Evolutionary conservation across 352 stramenopile species (phyloP), one percentile per base, ranked within the genome.

Genomic region (Thraustotheca clavata): DNA sequence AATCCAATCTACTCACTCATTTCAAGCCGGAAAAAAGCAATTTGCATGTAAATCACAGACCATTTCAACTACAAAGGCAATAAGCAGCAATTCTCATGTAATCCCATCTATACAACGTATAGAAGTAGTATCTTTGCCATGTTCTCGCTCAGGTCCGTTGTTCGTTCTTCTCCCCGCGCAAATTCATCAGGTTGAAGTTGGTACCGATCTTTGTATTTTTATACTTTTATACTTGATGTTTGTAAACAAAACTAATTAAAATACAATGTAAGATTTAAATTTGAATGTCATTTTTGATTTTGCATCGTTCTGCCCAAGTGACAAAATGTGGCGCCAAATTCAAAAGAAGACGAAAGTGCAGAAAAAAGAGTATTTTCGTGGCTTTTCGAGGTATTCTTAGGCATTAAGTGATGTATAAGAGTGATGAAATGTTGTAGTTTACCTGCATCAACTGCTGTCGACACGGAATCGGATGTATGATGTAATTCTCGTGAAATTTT

Each of bases 391-490:
- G 43, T 52, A 52, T 9, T 18, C 11, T 9, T 18, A 2, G 14
- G 9, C 11, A 14, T 52, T 24, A 9, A 14, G 9, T 14, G 9
- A 52, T 52, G 43, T 24, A 4, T 47, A 52, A 35, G 43, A n/a
- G n/a, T n/a, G n/a, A n/a, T n/a, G n/a, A n/a, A n/a, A n/a, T n/a
- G 9, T 52, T 24, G 24, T 52, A 52, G 43, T 31, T 24, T 52
- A 9, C 24, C 43, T 52, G 31, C 43, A 9, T 26, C 43, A 18
- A 24, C 43, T 7, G 43, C n/a, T 11, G 43, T 52, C 24, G 43
- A 52, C 43, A 52, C 43, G 9, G 43, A 43, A 38, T 60, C 50
- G 26, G 50, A 60, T 38, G 50, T 60, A 60, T 18, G 50, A 24
- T 11, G n/a, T 52, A 2, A 2, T 2, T 1, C 7, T 14, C 11